Conservation (phyloP, 2,329 filamentous ascomycete genomes). For the Venturia asperata region DNA sequence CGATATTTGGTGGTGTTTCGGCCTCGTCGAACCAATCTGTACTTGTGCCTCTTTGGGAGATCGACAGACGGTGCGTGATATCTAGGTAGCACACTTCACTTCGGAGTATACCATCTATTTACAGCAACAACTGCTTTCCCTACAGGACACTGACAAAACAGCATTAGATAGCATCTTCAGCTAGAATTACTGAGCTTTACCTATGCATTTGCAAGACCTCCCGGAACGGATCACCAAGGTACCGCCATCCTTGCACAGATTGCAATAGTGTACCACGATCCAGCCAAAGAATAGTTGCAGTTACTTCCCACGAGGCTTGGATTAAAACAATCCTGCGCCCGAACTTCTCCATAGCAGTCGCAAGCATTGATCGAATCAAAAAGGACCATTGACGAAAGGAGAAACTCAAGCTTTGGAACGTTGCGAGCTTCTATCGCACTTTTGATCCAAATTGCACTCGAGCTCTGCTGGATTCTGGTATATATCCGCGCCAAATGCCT, state of each 20-base stretch:
- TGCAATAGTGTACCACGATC: background rate
- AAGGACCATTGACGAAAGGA: no score
- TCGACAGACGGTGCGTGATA: background rate
- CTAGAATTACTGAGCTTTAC: no score
- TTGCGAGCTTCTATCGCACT: no score
- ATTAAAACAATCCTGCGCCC: background rate
- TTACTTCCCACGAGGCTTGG: background rate
- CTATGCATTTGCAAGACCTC: background rate
- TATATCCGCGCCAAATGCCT: no score
- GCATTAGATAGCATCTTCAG: no score
- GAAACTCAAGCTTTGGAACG: no score
- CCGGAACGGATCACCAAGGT: background rate
- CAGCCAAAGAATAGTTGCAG: background rate
- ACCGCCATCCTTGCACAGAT: background rate
- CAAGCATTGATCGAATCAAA: background rate
- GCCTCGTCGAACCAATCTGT: background rate
- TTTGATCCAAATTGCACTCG: no score
- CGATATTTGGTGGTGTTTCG: slow-evolving; percentile 7
- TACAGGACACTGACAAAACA: no score
- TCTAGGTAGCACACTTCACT: no score
- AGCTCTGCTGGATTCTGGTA: no score
- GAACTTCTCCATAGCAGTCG: background rate
- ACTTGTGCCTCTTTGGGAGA: background rate
- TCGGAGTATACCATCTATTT: background rate
- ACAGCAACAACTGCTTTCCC: background rate